These are phyloP conservation scores for Heterotrichella gracilis DNA, from an alignment of 352 stramenopile species.

Conservation along the genomic window DNA sequence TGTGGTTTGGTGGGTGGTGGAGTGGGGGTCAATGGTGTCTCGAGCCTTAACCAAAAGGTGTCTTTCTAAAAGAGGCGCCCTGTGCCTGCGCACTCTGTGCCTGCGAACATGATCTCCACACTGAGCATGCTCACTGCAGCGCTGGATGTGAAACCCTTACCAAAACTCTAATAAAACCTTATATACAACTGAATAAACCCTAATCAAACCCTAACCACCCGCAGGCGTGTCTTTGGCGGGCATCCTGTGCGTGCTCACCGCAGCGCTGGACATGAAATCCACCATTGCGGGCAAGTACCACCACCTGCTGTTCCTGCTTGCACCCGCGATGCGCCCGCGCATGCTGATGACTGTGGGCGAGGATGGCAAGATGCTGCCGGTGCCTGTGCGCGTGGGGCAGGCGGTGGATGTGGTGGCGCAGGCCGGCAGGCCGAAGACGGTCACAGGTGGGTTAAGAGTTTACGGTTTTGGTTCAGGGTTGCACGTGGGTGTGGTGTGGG, in stretches of 20 bases:
- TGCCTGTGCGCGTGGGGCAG: conserved; percentile 85
- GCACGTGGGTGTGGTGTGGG: too few species aligned
- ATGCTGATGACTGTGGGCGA: conserved; percentile 87
- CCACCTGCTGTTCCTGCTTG: conserved; percentile 88
- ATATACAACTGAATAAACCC: too few species aligned
- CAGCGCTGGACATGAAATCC: conserved; percentile 75
- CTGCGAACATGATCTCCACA: too few species aligned
- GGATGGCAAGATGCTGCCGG: conserved; percentile 48
- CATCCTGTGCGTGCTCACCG: conserved; percentile 69
- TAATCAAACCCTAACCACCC: too few species aligned
- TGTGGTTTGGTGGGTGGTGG: too few species aligned
- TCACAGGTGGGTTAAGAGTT: too few species aligned
- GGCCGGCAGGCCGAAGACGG: conserved; percentile 87
- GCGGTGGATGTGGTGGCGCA: conserved; percentile 94
- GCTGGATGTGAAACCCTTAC: too few species aligned
- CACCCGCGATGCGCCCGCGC: conserved; percentile 78
- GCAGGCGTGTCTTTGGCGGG: conserved; percentile 65
- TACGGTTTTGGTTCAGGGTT: too few species aligned
- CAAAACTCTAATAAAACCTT: too few species aligned
- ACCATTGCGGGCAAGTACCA: conserved; percentile 88
- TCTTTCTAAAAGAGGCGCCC: conserved; percentile 26
- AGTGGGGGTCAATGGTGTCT: too few species aligned
- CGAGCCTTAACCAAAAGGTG: not conserved
- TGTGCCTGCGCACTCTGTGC: too few species aligned
- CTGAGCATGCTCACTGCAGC: too few species aligned